Percentiles rank a stretch among this genome's conserved stretches.
Conservation (phyloP, 2,329 filamentous ascomycete genomes). For the Sarocladium strictum region DNA sequence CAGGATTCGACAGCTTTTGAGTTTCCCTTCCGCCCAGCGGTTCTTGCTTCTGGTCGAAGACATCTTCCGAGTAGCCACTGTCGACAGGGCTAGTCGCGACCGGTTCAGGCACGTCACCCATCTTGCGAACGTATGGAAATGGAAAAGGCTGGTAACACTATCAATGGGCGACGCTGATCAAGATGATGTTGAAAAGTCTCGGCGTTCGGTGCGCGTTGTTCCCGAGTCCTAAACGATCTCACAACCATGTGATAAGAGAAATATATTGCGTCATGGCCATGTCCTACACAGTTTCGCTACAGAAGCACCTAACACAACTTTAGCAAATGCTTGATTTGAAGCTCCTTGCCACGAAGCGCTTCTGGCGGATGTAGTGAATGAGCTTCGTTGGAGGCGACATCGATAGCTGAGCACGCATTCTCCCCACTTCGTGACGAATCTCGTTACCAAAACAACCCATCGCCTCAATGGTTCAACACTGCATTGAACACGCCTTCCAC, state of each 20-base stretch:
- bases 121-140: background rate
- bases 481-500: background rate
- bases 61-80: background rate
- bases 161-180: background rate
- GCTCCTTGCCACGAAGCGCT: too few species aligned
- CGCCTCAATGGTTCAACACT: background rate
- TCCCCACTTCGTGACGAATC: background rate
- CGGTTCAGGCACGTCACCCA: background rate
- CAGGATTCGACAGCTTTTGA: background rate
- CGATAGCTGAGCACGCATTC: background rate
- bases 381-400: background rate
- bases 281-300: too few species aligned
- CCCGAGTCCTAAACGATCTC: too few species aligned
- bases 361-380: too few species aligned
- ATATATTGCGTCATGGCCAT: too few species aligned
- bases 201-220: too few species aligned
- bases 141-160: too few species aligned
- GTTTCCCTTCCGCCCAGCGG: background rate
- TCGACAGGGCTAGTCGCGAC: background rate
- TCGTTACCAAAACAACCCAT: background rate
- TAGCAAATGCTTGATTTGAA: too few species aligned
- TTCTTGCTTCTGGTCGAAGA: background rate
- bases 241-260: too few species aligned
- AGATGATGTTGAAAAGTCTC: too few species aligned
- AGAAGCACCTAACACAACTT: too few species aligned